Evolutionary conservation across 192 early-diverging fungal species (phyloP), one percentile per base, ranked within the genome.

Genomic region (Entomortierella lignicola): DNA sequence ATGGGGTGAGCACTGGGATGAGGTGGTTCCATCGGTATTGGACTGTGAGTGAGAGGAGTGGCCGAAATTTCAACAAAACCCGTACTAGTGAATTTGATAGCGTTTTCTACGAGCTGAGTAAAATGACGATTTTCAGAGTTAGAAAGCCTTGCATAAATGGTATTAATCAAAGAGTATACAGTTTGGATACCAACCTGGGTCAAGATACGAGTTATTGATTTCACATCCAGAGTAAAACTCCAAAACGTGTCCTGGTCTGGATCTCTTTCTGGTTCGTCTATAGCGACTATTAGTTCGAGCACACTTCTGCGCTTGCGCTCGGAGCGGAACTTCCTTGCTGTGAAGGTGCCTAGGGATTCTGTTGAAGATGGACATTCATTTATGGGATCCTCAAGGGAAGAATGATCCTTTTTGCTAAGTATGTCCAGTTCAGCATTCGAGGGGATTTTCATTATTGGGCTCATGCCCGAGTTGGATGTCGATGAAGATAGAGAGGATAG

Each of bases 31-130:
- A 66, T 60, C 1, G 55, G 53, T n/a, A 65, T 34, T 26, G 64
- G 60, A 27, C 55, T 60, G 31, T 32, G 57, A 8, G 63, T 73
- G 15, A 70, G 56, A 13, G 58, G 47, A 12, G 62, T 29, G 11
- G 86, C 69, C 1, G 69, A 83, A 6, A 88, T 29, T n/a, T 87
- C 79, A 12, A 88, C 85, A 39, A 71, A 85, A 0, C 87, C 87
- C 3, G 79, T 42, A 8, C 75, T 63, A 5, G 87, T 88, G 55
- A 88, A 88, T 66, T 87, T 88, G 52, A 88, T 71, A 12, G 64
- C 79, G 56, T 88, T 88, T 20, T 83, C 83, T 23, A 80, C 63
- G 18, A 80, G 65, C 66, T 77, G 57, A 12, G n/a, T n/a, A 65
- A 47, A 17, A 20, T 29, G 34, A 37, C 10, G 34, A 37, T 37